Percentiles rank a stretch among this genome's conserved stretches.
These are phyloP conservation scores for Bremia lactucae DNA, from an alignment of 352 stramenopile species.

Conservation along the genomic window DNA sequence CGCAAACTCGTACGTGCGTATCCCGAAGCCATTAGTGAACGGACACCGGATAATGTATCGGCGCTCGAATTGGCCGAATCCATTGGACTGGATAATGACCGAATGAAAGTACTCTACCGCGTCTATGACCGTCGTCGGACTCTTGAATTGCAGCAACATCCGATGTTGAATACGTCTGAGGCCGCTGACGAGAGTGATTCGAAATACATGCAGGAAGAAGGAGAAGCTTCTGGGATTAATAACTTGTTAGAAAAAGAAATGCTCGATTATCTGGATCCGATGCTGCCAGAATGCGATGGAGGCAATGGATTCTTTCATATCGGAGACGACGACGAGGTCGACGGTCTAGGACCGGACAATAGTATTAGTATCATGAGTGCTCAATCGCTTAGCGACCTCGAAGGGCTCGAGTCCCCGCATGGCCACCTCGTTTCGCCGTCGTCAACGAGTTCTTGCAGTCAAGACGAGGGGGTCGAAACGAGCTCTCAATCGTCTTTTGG, in stretches of 20 bases:
- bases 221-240: slow-evolving; percentile 14
- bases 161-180: slow-evolving; percentile 13
- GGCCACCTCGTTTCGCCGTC: slow-evolving; percentile 51
- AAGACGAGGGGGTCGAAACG: slow-evolving; percentile 14
- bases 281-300: slow-evolving; percentile 13
- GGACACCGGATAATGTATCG: slow-evolving; percentile 33
- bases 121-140: slow-evolving; percentile 10
- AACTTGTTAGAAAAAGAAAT: slow-evolving; percentile 13
- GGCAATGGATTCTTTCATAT: slow-evolving; percentile 15
- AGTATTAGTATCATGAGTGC: slow-evolving; percentile 34
- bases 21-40: slow-evolving; percentile 34
- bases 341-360: slow-evolving; percentile 12
- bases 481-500: slow-evolving; percentile 27
- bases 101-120: slow-evolving; percentile 37
- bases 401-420: slow-evolving; percentile 27
- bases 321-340: slow-evolving; percentile 10
- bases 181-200: slow-evolving; percentile 3
- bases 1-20: slow-evolving; percentile 42
- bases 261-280: too few species aligned
- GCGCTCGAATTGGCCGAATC: slow-evolving; percentile 46
- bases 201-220: slow-evolving; percentile 18
- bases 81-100: slow-evolving; percentile 27
- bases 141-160: slow-evolving; percentile 8
- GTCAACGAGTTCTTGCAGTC: slow-evolving; percentile 41
- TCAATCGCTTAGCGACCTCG: slow-evolving; percentile 29